These are phyloP conservation scores for Avicennia marina DNA, from an alignment of 257 asterid genomes.

Conservation along the genomic window DNA sequence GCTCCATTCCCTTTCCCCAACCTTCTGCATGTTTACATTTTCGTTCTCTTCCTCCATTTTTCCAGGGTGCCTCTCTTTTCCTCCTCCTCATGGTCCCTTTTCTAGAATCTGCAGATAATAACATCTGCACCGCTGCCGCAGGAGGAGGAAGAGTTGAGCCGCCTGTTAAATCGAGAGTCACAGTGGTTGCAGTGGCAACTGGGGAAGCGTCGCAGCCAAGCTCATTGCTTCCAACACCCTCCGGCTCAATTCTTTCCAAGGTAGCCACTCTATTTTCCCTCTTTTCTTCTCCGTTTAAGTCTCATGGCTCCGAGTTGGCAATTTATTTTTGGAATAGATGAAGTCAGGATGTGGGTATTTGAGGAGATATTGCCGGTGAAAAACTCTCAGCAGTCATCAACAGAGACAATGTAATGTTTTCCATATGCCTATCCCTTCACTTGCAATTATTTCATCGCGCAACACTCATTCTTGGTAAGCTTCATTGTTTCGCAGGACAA, in stretches of 20 bases:
- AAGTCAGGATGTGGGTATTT: constrained; percentile 85
- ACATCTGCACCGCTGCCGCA: too few relatives aligned
- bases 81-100: too few relatives aligned
- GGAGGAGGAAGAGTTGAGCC: too few relatives aligned
- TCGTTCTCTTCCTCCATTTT: too few relatives aligned
- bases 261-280: constrained; percentile 18
- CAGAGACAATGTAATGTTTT: constrained; percentile 42
- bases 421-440: not conserved
- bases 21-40: too few relatives aligned
- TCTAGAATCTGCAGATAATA: too few relatives aligned
- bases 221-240: constrained; percentile 81
- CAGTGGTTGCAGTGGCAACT: constrained; percentile 84
- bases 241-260: constrained; percentile 57
- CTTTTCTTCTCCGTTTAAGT: constrained; percentile 5
- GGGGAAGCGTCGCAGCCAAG: constrained; percentile 94
- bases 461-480: too few relatives aligned
- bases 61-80: too few relatives aligned
- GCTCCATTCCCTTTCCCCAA: not conserved
- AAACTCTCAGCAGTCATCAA: constrained; percentile 70
- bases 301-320: too few relatives aligned
- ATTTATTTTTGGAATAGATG: constrained; percentile 48
- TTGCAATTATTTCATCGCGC: not conserved
- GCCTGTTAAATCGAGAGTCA: constrained; percentile 38
- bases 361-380: constrained; percentile 77
- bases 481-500: constrained; percentile 54